Conservation (phyloP, 75 land plant species). For the Chamaecyparis obtusa region DNA sequence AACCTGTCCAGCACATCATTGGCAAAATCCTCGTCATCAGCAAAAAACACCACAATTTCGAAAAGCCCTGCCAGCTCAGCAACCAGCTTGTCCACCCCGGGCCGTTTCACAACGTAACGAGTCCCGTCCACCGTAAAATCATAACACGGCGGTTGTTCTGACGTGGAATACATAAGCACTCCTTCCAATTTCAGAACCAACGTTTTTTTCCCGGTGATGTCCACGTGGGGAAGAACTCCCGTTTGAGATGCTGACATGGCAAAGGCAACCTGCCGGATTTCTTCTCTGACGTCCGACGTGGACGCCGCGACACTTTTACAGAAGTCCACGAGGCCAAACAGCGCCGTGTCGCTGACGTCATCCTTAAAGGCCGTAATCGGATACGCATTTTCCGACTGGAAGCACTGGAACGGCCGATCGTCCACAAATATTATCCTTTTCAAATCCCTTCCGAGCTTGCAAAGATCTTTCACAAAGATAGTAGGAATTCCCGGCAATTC, state of each 20-base stretch:
- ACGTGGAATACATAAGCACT: too few species aligned
- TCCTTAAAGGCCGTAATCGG: constrained; percentile 25
- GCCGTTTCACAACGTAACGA: not conserved
- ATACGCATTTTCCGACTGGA: constrained; percentile 27
- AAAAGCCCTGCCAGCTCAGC: constrained; percentile 13
- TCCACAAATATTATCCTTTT: not conserved
- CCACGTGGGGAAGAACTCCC: too few species aligned
- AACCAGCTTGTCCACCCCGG: not conserved
- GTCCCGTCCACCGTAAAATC: too few species aligned
- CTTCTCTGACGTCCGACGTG: not conserved
- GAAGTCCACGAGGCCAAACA: not conserved
- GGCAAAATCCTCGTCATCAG: constrained; percentile 22
- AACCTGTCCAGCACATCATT: constrained; percentile 23
- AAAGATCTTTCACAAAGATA: too few species aligned
- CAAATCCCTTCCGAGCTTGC: not conserved
- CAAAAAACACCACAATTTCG: constrained; percentile 29
- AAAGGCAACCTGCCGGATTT: not conserved
- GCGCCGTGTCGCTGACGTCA: constrained; percentile 21
- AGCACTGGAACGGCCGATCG: not conserved
- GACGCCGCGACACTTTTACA: not conserved
- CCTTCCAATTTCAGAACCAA: too few species aligned
- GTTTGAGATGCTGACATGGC: too few species aligned
- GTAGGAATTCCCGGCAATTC: too few species aligned
- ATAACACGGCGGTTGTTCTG: too few species aligned
- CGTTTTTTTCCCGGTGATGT: too few species aligned